Percentiles rank a stretch among this genome's conserved stretches.
phyloP scores from a whole-genome alignment of 345 rosid genomes.

The Gossypium arboreum region DNA sequence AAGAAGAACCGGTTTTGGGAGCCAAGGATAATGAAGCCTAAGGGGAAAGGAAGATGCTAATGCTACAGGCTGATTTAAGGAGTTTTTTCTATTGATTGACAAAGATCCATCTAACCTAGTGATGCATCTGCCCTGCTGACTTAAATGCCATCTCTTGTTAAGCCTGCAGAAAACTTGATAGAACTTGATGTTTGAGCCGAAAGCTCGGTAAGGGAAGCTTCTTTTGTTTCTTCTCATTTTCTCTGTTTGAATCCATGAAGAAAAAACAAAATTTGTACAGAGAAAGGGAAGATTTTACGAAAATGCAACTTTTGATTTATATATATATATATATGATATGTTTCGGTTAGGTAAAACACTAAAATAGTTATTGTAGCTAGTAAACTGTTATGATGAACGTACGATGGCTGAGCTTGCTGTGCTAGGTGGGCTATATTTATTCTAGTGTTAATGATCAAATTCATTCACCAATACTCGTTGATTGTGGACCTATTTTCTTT shows the following conservation, averaged over 20 bases:
- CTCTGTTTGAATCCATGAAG: not conserved
- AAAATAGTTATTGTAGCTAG: not conserved
- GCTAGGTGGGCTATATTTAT: not conserved
- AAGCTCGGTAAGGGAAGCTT: not conserved
- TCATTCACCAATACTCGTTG: not conserved
- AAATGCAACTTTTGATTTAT: constrained; percentile 34
- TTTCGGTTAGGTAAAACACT: not conserved
- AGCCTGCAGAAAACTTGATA: constrained; percentile 8
- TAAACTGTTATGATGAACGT: not conserved
- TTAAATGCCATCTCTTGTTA: not conserved
- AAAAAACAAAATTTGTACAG: constrained; percentile 23
- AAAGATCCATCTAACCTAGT: not conserved
- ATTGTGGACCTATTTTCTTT: not conserved
- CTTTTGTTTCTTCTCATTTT: not conserved
- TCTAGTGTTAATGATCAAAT: not conserved
- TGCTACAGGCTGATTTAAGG: not conserved
- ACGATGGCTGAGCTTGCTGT: not conserved
- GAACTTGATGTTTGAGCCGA: constrained; percentile 1
- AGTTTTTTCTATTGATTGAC: not conserved
- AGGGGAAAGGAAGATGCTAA: not conserved
- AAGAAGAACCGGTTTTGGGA: constrained; percentile 20
- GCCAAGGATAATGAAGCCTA: constrained; percentile 23
- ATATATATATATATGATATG: not conserved
- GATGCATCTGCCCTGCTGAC: not conserved
- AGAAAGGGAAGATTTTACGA: constrained; percentile 7